phyloP scores from a whole-genome alignment of 1,139 yeast genomes.

The Hyphopichia burtonii region DNA sequence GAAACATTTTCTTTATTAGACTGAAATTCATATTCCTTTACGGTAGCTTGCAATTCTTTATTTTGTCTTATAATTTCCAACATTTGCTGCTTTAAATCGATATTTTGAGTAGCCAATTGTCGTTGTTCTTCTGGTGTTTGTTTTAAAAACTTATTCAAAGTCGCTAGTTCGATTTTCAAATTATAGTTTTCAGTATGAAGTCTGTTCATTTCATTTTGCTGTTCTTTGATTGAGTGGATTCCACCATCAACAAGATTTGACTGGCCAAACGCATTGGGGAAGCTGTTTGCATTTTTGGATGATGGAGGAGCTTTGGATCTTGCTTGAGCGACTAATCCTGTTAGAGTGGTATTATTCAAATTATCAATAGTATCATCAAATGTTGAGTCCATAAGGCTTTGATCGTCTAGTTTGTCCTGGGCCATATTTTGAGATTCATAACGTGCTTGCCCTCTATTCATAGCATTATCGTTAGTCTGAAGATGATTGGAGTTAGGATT shows the following conservation, averaged over 20 bases:
- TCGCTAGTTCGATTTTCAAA: conserved; percentile 56
- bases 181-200: conserved; percentile 63
- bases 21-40: conserved; percentile 12
- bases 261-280: not conserved
- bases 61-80: conserved; percentile 16
- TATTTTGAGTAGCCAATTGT: conserved; percentile 37
- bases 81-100: conserved; percentile 39
- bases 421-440: not conserved
- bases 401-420: conserved; percentile 7
- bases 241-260: conserved; percentile 17
- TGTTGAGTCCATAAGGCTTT: conserved; percentile 18
- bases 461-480: conserved; percentile 5
- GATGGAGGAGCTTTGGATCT: not conserved
- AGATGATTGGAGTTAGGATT: not conserved
- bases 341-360: conserved; percentile 14
- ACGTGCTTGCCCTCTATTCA: not conserved
- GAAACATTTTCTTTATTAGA: conserved; percentile 16
- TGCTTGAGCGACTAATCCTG: not conserved
- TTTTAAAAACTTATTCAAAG: conserved; percentile 49
- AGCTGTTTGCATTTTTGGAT: not conserved
- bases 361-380: conserved; percentile 36
- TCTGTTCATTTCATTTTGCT: conserved; percentile 48
- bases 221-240: conserved; percentile 46
- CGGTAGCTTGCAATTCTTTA: conserved; percentile 5
- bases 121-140: conserved; percentile 45